These are phyloP conservation scores for Ajuga chamaepitys DNA, from an alignment of 257 asterid species.

Conservation along the genomic window DNA sequence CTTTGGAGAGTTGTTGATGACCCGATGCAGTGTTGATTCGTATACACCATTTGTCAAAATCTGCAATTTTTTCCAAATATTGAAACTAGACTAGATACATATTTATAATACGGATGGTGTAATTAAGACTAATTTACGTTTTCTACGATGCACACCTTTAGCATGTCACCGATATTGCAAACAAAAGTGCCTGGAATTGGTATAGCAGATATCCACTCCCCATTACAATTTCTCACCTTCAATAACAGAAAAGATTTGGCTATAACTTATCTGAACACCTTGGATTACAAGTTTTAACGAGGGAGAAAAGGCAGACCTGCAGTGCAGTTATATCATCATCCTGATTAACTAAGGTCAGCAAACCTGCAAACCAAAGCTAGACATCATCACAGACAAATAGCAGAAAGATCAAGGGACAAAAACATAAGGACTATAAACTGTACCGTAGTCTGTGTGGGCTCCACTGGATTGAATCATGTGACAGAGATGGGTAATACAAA, in stretches of 20 bases:
- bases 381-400: neutral
- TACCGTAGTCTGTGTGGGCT: conserved; percentile 98
- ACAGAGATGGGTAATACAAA: conserved; percentile 10
- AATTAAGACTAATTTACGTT: neutral
- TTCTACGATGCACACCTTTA: conserved; percentile 40
- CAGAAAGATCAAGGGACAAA: neutral
- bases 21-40: conserved; percentile 85
- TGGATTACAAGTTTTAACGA: too few relatives aligned
- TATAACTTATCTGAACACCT: neutral
- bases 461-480: conserved; percentile 51
- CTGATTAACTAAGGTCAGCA: conserved; percentile 87
- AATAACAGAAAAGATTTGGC: neutral
- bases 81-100: neutral
- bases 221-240: conserved; percentile 62
- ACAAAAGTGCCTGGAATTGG: conserved; percentile 83
- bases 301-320: conserved; percentile 35
- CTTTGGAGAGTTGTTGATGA: conserved; percentile 47
- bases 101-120: neutral
- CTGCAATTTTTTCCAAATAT: conserved; percentile 25
- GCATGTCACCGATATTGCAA: conserved; percentile 92
- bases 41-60: conserved; percentile 70
- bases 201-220: conserved; percentile 76
- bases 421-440: neutral
- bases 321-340: conserved; percentile 83
- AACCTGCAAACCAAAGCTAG: conserved; percentile 37